Evolutionary conservation across 192 early-diverging fungal species (phyloP), one percentile per base, ranked within the genome.

Genomic region (Kappamyces sp.): DNA sequence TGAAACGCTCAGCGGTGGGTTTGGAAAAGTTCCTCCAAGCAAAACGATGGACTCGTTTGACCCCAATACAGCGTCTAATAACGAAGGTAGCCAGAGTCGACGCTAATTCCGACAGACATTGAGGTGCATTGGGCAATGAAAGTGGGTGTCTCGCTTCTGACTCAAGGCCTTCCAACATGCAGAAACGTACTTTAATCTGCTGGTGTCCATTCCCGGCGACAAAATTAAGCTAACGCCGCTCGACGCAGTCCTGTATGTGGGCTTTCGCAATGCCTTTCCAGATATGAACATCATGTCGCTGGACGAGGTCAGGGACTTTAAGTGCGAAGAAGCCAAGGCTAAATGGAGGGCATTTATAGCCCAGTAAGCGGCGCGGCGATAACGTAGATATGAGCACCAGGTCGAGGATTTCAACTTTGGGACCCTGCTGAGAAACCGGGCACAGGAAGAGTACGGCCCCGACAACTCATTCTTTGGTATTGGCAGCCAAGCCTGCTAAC

Each of bases 361-460:
- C 71, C 82, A 86, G 71, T 66, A 58, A 45, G 59, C 30, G 6
- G 22, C 8, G 5, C 36, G 22, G 11, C 30, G 14, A 46, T 31
- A 37, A 12, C 29, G 3, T 37, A 69, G 62, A 29, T 95, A 88
- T 69, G 90, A 97, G 62, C 83, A 84, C 30, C 73, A 75, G 38
- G 84, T 97, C n/a, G 74, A 79, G 48, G 94, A 97, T 62, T 94
- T 75, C 67, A 97, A 95, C 73, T 97, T 94, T 83, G 94, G 94
- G 5, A 88, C 90, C 14, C 73, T 97, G 57, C 64, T 97, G 47
- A 74, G 94, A 60, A 84, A 84, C 51, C 79, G 88, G 64, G 70
- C 78, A 59, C 73, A 66, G 33, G 78, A 86, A 35, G 91, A 88
- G 53, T 96, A 94, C 69, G 85, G 84, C 9, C 84, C 87, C 57